Evolutionary conservation across 495 filamentous ascomycete species (phyloP).

Genomic region (Arthonia radiata): DNA sequence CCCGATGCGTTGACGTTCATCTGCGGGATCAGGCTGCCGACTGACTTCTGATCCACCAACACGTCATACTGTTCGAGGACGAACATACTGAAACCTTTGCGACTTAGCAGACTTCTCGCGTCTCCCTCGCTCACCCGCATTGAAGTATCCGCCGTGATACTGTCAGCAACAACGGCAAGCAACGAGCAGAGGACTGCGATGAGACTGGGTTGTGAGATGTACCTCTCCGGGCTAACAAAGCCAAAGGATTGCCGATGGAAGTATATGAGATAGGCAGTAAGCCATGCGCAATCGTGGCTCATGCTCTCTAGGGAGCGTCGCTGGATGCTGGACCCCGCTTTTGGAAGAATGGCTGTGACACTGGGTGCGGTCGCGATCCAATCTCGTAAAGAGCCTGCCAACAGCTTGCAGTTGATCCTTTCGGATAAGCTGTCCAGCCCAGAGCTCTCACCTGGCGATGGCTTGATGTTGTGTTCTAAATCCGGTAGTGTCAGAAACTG

Average conservation of each 20-base stretch:
- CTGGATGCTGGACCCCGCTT: no score
- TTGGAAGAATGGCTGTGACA: no score
- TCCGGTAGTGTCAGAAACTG: no score
- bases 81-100: no score
- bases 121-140: no score
- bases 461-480: no score
- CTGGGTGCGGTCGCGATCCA: constrained; percentile 13
- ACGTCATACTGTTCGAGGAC: no score
- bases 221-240: constrained; percentile 13
- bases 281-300: constrained; percentile 33
- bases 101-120: no score
- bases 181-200: constrained; percentile 38
- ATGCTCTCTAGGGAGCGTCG: no score
- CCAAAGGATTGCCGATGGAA: constrained; percentile 32
- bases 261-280: constrained; percentile 60
- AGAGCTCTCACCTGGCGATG: neutral
- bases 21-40: no score
- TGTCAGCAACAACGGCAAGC: constrained; percentile 32
- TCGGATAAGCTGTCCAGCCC: constrained; percentile 21
- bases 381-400: constrained; percentile 22
- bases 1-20: no score
- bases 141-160: constrained; percentile 28
- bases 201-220: constrained; percentile 29
- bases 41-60: no score
- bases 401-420: constrained; percentile 26